Conservation (phyloP, 2,329 filamentous ascomycete genomes). For the Fusarium robinianum region DNA sequence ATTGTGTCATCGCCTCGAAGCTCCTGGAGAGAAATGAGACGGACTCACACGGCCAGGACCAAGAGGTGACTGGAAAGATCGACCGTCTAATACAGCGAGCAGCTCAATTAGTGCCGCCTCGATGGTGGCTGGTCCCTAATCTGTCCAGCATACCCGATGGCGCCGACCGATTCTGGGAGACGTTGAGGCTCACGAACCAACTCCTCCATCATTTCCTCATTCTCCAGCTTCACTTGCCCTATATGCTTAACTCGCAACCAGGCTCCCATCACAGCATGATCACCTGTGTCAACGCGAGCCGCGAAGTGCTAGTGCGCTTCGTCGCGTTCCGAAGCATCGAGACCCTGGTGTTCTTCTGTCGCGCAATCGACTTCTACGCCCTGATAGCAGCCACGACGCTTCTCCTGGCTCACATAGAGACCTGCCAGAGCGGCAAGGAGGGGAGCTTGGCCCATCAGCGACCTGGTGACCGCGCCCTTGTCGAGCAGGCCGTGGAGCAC, state of each 20-base stretch:
- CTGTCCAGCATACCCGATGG: slow-evolving; percentile 24
- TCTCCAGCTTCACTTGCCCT: slow-evolving; percentile 47
- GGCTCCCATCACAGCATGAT: slow-evolving; percentile 41
- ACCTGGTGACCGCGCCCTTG: slow-evolving; percentile 12
- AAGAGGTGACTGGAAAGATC: no score
- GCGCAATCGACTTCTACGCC: slow-evolving; percentile 45
- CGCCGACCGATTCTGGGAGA: slow-evolving; percentile 38
- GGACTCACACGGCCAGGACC: slow-evolving; percentile 34
- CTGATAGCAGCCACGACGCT: slow-evolving; percentile 45
- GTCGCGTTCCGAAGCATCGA: slow-evolving; percentile 41
- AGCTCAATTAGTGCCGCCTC: slow-evolving; percentile 38
- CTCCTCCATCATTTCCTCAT: slow-evolving; percentile 46
- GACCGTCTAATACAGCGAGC: slow-evolving; percentile 41
- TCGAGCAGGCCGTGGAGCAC: slow-evolving; percentile 10
- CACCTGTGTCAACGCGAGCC: slow-evolving; percentile 44
- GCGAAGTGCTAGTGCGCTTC: slow-evolving; percentile 45
- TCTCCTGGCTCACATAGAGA: slow-evolving; percentile 36
- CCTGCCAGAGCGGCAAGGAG: slow-evolving; percentile 2
- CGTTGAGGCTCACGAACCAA: slow-evolving; percentile 41
- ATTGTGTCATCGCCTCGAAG: slow-evolving; percentile 39
- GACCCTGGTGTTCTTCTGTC: slow-evolving; percentile 38
- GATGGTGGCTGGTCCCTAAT: slow-evolving; percentile 44
- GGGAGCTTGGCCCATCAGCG: slow-evolving; percentile 13
- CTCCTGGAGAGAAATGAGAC: slow-evolving; percentile 46
- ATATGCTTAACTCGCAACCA: slow-evolving; percentile 37